Evolutionary conservation across 805 yeast genomes (phyloP), one percentile per base, ranked within the genome.

Genomic region (Wickerhamomyces kurtzmanii): DNA sequence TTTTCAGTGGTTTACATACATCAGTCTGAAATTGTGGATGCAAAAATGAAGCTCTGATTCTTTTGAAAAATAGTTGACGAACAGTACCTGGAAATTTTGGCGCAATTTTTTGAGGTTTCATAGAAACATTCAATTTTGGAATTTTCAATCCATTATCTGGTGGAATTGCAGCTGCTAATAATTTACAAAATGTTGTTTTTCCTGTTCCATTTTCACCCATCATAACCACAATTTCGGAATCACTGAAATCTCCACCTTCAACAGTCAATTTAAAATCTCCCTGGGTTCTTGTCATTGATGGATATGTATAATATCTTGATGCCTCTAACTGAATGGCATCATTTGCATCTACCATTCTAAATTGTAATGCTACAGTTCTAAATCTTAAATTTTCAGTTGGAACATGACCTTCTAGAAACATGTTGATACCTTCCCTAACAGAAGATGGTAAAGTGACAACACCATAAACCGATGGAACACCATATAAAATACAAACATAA

Each of bases 161-260:
- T 27, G 80, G 68, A 42, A 84, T 68, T 16, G 85, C 85, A 51
- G 97, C 98, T 14, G 99, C 97, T 48, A 91, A 68, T 48, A 91
- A 65, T 57, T 81, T 83, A 72, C 96, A 89, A 66, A 91, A 78
- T 11, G 99, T 91, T 23, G 99, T 91, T 65, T 91, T 91, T 67
- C 99, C 99, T 12, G 98, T 91, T 65, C 99, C 99, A 58, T 91
- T 91, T 64, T 91, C 98, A 55, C 99, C 99, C 94, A 91, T 89
- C 96, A 91, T 84, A 32, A 91, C 98, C 48, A 91, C 70, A 46
- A 91, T 91, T 65, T 91, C 98, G 23, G 96, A 83, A 57, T 91
- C 94, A 31, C 94, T 78, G 62, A 89, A 91, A 33, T 80, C 87
- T 62, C 99, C 99, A 24, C 71, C 50, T 49, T 83, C 80, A 35